Conservation (phyloP, 768 basidiomycete species). For the Mycena epipterygia region DNA sequence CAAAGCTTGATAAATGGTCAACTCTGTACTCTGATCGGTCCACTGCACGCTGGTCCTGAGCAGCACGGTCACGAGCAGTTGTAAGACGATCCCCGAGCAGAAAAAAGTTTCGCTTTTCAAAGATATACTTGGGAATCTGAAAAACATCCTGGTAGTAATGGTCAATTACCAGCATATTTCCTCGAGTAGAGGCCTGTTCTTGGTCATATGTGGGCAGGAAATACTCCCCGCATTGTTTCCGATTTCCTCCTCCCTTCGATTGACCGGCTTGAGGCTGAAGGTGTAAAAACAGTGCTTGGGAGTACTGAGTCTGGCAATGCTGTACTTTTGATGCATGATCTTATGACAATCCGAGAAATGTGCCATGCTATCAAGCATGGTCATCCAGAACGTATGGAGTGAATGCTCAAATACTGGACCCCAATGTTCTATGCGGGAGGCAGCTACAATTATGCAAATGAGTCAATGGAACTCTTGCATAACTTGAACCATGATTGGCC, state of each 20-base stretch:
- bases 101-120: background rate
- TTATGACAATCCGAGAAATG: constrained; percentile 40
- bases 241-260: constrained; percentile 4
- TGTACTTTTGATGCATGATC: constrained; percentile 26
- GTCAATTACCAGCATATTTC: constrained; percentile 6
- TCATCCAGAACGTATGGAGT: constrained; percentile 31
- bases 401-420: constrained; percentile 38
- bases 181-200: constrained; percentile 12
- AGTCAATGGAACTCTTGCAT: constrained; percentile 42
- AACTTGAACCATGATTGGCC: constrained; percentile 42
- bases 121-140: background rate
- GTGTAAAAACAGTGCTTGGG: constrained; percentile 10
- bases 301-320: constrained; percentile 17
- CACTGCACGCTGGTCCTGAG: constrained; percentile 21
- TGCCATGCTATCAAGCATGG: constrained; percentile 38
- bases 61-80: constrained; percentile 24
- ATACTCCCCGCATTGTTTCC: constrained; percentile 3
- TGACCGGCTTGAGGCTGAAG: constrained; percentile 17
- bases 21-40: constrained; percentile 17
- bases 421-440: constrained; percentile 38
- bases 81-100: constrained; percentile 30
- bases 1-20: constrained; percentile 28
- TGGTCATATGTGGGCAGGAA: background rate
- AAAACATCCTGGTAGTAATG: background rate
- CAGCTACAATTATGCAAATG: constrained; percentile 43